Base-by-base conservation (phyloP, 768 basidiomycete species). In the Kwoniella newhampshirensis region DNA sequence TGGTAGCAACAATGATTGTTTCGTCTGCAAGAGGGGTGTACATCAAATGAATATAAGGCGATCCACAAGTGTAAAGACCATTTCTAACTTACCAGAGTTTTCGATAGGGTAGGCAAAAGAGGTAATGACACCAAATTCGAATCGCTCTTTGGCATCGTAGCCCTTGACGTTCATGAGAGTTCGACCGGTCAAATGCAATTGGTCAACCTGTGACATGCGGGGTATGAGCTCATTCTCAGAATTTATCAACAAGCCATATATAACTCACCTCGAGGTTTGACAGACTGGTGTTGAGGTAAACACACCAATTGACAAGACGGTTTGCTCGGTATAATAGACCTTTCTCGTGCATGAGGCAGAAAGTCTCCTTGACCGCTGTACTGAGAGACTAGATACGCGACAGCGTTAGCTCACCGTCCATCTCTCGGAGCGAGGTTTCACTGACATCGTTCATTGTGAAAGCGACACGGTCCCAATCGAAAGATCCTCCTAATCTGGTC, bases 301-400 rank as follows among this genome's bases (percentile, higher is more conserved):
- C 89, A 79, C 96, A 99, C 94, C 96, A 98, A 71, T 98, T 96
- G 58, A 98, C 94, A 41, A 99, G 83, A 21, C 94, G 86, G 70
- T 97, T 98, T 2, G 92, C 93, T 25, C 96, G 88, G 77, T 97
- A 98, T 43, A 99, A 74, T 63, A 89, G 83, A 1, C 93, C 92
- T 30, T 90, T 88, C 74, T 98, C 93, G 66, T 92, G 87, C 28
- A 99, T 78, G 30, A 82, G 81, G 75, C 90, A 93, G 78, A 99
- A 99, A 3, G 85, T 89, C 75, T 97, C 92, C 25, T 85, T 81
- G 32, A 98, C 94, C 30, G 91, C 93, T 78, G 84, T 87, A 43
- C 87, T 89, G 30, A 90, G 83, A 64, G 79, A 79, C 85, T 88
- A 56, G 9, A 51, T 18, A 32, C 13, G 49, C 18, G 21, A 23